These are phyloP conservation scores for Tritrichomonas foetus DNA, from an alignment of 208 protist species.

Conservation along the genomic window DNA sequence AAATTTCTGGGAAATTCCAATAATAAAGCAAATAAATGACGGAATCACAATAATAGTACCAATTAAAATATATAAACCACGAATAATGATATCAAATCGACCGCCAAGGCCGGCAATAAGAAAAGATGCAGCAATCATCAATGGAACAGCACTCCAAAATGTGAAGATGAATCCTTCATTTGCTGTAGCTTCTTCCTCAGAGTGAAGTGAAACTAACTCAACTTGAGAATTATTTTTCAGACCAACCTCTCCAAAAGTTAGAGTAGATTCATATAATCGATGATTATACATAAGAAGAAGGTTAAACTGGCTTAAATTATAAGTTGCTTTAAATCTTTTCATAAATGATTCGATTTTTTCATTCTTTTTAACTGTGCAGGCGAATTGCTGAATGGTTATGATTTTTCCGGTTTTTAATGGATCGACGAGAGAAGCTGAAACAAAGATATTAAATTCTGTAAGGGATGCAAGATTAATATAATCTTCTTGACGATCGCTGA, in stretches of 20 bases:
- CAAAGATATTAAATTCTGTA: no score
- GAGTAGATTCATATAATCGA: not conserved
- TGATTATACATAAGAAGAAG: not conserved
- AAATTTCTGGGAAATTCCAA: not conserved
- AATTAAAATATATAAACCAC: not conserved
- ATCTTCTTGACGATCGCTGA: no score
- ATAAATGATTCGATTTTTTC: no score
- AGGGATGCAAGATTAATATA: no score
- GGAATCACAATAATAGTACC: not conserved
- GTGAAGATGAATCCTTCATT: conserved; percentile 9
- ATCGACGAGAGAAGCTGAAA: no score
- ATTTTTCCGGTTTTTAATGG: no score
- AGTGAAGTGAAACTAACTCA: not conserved
- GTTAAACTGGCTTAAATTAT: no score
- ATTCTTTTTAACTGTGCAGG: no score
- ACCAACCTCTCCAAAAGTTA: not conserved
- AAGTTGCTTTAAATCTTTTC: no score
- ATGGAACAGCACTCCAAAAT: not conserved
- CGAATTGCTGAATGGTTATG: no score
- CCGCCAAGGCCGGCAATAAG: not conserved
- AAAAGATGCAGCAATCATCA: not conserved
- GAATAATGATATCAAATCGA: not conserved
- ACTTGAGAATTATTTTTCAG: not conserved
- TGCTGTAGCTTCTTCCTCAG: not conserved
- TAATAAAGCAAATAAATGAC: not conserved